phyloP scores from a whole-genome alignment of 1,284 basidiomycete genomes.

The Malassezia globosa region DNA sequence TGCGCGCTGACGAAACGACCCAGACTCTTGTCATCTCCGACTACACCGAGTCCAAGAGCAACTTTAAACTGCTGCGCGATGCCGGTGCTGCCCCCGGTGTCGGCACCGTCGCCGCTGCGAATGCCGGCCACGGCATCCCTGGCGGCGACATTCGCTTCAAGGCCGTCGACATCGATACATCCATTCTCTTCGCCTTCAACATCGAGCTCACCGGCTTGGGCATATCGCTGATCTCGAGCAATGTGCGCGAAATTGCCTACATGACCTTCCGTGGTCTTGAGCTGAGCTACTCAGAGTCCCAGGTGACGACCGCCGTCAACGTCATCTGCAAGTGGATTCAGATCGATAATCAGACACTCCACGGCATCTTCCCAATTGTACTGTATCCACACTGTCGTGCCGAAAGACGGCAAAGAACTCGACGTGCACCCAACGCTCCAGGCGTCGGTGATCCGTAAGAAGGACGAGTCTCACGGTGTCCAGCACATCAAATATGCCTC shows the following conservation, averaged over 20 bases:
- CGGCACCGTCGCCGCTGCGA: slow-evolving; percentile 48
- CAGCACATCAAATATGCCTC: slow-evolving; percentile 95
- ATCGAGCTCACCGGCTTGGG: slow-evolving; percentile 84
- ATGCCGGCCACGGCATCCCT: slow-evolving; percentile 49
- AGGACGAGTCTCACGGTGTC: slow-evolving; percentile 79
- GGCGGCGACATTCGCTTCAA: slow-evolving; percentile 63
- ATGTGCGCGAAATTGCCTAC: slow-evolving; percentile 81
- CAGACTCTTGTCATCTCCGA: slow-evolving; percentile 79
- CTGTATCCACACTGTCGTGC: slow-evolving; percentile 85
- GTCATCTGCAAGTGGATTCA: slow-evolving; percentile 81
- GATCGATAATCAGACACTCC: slow-evolving; percentile 84
- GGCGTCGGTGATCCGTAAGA: slow-evolving; percentile 73
- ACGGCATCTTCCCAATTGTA: slow-evolving; percentile 87
- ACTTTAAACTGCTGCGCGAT: slow-evolving; percentile 70
- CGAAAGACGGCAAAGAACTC: slow-evolving; percentile 65
- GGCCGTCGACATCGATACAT: slow-evolving; percentile 63
- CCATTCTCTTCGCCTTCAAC: slow-evolving; percentile 60
- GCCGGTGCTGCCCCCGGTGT: background rate
- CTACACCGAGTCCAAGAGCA: slow-evolving; percentile 72
- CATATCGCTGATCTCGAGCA: slow-evolving; percentile 78
- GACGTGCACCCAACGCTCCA: slow-evolving; percentile 82
- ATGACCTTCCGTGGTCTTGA: slow-evolving; percentile 67
- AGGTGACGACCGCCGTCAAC: slow-evolving; percentile 67
- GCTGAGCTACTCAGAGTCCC: slow-evolving; percentile 74
- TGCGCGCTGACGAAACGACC: slow-evolving; percentile 75